Percentiles rank a stretch among this genome's conserved stretches.
These are phyloP conservation scores for Sclerotinia trifoliorum DNA, from an alignment of 2,329 filamentous ascomycete species.

Conservation along the genomic window DNA sequence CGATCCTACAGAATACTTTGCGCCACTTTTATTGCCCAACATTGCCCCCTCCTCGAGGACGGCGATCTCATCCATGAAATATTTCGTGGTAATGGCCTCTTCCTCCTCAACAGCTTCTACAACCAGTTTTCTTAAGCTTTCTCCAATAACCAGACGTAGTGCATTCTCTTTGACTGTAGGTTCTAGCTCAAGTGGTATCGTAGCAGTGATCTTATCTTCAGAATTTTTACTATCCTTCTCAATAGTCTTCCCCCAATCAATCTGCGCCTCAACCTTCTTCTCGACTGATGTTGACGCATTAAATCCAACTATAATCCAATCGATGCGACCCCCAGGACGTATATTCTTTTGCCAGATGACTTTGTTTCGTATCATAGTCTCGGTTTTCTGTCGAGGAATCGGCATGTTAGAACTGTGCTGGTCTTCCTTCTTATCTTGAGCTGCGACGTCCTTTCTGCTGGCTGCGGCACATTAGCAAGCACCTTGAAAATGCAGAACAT, in stretches of 20 bases:
- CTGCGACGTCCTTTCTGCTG: neutral
- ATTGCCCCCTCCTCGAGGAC: neutral
- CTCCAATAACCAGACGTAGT: neutral
- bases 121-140: neutral
- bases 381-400: neutral
- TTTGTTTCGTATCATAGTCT: neutral
- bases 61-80: neutral
- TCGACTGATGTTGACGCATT: neutral
- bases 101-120: neutral
- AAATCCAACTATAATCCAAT: slow-evolving; percentile 15
- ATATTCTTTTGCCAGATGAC: neutral
- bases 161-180: neutral
- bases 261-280: neutral
- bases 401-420: neutral
- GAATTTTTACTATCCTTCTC: too few species aligned
- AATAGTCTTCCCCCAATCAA: too few species aligned
- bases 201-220: too few species aligned
- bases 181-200: neutral
- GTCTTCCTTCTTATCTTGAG: neutral
- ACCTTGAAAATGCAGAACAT: too few species aligned
- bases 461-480: slow-evolving; percentile 6
- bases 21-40: too few species aligned
- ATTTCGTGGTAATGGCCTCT: too few species aligned
- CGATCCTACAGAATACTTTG: neutral
- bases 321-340: neutral